phyloP scores from a whole-genome alignment of 306 rosid species.

The Senna siamea region DNA sequence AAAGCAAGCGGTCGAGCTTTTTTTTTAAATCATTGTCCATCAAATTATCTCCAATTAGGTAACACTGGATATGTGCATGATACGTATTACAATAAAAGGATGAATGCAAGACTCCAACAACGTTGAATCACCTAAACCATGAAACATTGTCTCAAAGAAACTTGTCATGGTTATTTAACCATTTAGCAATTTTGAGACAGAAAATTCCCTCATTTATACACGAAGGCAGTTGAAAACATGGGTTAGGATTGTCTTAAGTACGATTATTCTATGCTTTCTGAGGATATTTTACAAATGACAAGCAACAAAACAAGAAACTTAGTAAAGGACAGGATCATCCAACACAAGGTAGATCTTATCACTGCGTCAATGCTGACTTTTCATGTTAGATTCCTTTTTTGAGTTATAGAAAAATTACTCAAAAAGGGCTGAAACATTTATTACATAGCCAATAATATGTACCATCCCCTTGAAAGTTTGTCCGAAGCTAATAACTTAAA shows the following conservation, averaged over 20 bases:
- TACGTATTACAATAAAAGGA: no score
- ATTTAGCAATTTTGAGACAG: no score
- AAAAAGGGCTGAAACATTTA: slow-evolving; percentile 27
- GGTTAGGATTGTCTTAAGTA: background rate
- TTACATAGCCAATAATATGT: slow-evolving; percentile 40
- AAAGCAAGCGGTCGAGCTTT: no score
- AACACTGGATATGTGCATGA: no score
- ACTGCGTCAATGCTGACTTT: slow-evolving; percentile 15
- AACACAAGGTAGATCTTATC: slow-evolving; percentile 29
- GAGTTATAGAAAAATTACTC: slow-evolving; percentile 27
- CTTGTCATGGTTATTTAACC: no score
- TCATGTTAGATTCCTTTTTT: background rate
- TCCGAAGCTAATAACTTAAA: slow-evolving; percentile 36
- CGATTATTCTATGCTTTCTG: background rate
- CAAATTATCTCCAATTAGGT: no score
- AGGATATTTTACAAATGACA: slow-evolving; percentile 5
- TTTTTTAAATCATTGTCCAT: no score
- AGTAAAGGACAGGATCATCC: background rate
- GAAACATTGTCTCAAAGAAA: no score
- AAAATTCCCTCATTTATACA: background rate
- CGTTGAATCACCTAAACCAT: no score
- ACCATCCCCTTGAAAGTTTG: slow-evolving; percentile 34
- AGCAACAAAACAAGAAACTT: background rate
- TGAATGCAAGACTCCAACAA: no score
- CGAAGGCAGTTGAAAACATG: background rate